These are phyloP conservation scores for Fusarium compactum DNA, from an alignment of 2,329 filamentous ascomycete genomes.

Conservation along the genomic window DNA sequence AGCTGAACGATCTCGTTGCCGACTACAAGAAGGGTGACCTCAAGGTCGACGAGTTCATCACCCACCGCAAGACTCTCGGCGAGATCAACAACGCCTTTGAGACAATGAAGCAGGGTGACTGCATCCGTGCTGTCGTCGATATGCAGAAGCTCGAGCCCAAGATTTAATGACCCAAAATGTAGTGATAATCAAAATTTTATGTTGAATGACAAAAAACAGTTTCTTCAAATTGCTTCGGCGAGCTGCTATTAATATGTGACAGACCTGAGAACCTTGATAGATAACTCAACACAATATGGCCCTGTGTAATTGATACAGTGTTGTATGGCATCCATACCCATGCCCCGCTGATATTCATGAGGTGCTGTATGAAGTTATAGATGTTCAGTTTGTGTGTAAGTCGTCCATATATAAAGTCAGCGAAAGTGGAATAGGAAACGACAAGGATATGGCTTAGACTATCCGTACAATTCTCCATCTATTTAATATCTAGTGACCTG, in stretches of 20 bases:
- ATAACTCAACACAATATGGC: neutral
- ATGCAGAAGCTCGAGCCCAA: slow-evolving; percentile 58
- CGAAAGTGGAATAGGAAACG: neutral
- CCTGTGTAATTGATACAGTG: slow-evolving; percentile 25
- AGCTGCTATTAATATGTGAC: slow-evolving; percentile 20
- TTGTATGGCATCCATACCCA: slow-evolving; percentile 4
- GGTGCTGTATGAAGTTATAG: neutral
- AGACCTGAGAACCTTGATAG: slow-evolving; percentile 37
- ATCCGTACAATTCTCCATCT: neutral
- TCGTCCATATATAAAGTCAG: neutral
- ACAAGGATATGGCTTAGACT: neutral
- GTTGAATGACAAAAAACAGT: slow-evolving; percentile 32
- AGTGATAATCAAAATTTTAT: slow-evolving; percentile 40
- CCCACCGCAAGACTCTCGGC: slow-evolving; percentile 84
- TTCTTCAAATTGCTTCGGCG: neutral
- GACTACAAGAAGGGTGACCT: slow-evolving; percentile 92
- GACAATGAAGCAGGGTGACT: slow-evolving; percentile 96
- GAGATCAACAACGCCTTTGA: slow-evolving; percentile 93
- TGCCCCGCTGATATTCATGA: slow-evolving; percentile 7
- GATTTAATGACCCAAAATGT: slow-evolving; percentile 45
- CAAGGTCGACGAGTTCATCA: slow-evolving; percentile 99
- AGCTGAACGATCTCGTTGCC: slow-evolving; percentile 86
- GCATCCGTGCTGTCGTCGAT: slow-evolving; percentile 92
- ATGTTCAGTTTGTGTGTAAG: neutral
- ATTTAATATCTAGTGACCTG: neutral